Evolutionary conservation across 257 asterid genomes (phyloP).

Genomic region (Capsicum pubescens): DNA sequence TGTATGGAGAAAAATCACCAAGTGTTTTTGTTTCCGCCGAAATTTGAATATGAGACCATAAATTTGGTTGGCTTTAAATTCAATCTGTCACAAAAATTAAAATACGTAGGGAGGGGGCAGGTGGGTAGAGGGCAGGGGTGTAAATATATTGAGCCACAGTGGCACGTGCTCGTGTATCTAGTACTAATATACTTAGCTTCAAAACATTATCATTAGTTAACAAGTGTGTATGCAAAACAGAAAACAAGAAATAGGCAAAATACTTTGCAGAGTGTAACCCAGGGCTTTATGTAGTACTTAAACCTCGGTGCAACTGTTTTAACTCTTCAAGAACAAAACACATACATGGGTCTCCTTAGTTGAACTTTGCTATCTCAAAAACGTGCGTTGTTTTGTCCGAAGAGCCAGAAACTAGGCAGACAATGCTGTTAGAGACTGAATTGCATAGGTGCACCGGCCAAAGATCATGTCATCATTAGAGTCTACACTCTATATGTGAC

Average conservation of each 20-base stretch:
- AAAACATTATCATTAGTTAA: no score
- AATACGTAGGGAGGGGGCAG: no score
- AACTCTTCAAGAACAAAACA: not conserved
- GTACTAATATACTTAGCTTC: no score
- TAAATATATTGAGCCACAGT: no score
- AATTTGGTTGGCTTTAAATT: no score
- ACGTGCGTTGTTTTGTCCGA: constrained; percentile 76
- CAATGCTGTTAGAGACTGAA: constrained; percentile 68
- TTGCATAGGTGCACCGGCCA: constrained; percentile 61
- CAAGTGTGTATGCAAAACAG: not conserved
- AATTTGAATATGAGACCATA: no score
- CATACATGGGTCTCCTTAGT: constrained; percentile 24
- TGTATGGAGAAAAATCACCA: no score
- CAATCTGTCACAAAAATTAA: no score
- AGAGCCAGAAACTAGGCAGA: constrained; percentile 70
- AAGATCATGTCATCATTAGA: constrained; percentile 27
- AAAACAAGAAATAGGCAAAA: not conserved
- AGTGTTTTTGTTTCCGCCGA: no score
- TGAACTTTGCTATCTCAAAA: constrained; percentile 76
- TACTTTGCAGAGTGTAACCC: not conserved
- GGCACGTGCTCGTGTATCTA: no score
- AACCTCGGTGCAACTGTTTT: not conserved
- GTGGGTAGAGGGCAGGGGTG: no score
- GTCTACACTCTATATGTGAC: no score
- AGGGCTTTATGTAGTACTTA: not conserved